phyloP scores from a whole-genome alignment of 352 stramenopile species.

The Phytophthora fragariaefolia region DNA sequence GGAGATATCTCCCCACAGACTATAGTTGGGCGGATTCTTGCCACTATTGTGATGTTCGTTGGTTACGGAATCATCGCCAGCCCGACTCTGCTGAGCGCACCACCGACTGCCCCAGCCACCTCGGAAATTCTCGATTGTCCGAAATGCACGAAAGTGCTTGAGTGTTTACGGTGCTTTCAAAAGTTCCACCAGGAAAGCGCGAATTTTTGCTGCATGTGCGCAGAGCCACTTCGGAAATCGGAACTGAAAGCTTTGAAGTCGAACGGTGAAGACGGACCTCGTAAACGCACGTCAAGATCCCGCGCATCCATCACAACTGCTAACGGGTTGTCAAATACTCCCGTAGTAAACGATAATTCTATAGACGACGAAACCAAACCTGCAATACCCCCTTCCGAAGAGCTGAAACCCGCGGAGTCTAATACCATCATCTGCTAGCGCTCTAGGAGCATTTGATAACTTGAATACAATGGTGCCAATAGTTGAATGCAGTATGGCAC shows the following conservation, averaged over 20 bases:
- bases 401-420: conserved; percentile 13
- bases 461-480: neutral
- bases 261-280: conserved; percentile 46
- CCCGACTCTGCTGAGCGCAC: conserved; percentile 59
- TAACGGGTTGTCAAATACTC: conserved; percentile 10
- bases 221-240: conserved; percentile 57
- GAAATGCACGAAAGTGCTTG: conserved; percentile 54
- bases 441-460: neutral
- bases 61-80: conserved; percentile 88
- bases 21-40: conserved; percentile 77
- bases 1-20: conserved; percentile 82
- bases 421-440: conserved; percentile 23
- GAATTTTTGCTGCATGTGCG: conserved; percentile 80
- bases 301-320: conserved; percentile 31
- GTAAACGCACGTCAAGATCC: conserved; percentile 53
- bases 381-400: conserved; percentile 10
- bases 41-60: conserved; percentile 83
- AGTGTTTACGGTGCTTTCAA: conserved; percentile 75
- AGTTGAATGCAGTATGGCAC: neutral
- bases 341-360: neutral
- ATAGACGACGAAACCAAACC: conserved; percentile 20
- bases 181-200: conserved; percentile 80
- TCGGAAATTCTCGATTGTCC: conserved; percentile 29
- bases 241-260: conserved; percentile 56
- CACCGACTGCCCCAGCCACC: conserved; percentile 19